These are phyloP conservation scores for Fagus crenata DNA, from an alignment of 306 rosid species.

Conservation along the genomic window DNA sequence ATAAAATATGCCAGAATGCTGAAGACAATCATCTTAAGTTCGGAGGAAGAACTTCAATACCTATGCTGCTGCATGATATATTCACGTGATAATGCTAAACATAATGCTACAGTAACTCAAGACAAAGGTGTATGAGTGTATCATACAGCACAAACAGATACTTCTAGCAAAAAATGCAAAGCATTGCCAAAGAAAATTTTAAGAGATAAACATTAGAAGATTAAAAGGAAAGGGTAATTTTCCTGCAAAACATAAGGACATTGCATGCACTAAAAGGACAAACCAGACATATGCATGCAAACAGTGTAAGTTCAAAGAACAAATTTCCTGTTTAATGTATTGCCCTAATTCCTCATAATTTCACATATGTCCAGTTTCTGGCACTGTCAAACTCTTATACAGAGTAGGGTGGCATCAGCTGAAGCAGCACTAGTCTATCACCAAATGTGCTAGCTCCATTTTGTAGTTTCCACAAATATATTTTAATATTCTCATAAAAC, in stretches of 20 bases:
- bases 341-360: background rate
- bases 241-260: background rate
- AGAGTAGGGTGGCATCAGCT: background rate
- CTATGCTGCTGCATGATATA: conserved; percentile 6
- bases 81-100: background rate
- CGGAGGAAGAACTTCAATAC: background rate
- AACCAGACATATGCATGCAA: background rate
- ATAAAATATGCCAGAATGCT: background rate
- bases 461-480: background rate
- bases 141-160: background rate
- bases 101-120: background rate
- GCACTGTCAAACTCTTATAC: background rate
- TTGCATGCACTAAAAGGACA: background rate
- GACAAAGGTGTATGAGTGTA: background rate
- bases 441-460: background rate
- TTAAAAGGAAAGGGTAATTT: background rate
- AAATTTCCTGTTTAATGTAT: background rate
- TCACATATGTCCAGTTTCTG: background rate
- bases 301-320: background rate
- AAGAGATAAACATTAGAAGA: background rate
- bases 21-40: conserved; percentile 6
- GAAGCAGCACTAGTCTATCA: background rate
- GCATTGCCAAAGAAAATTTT: background rate
- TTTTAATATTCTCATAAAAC: background rate
- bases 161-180: background rate